These are phyloP conservation scores for Pleurotus sapidus DNA, from an alignment of 768 basidiomycete genomes.

Conservation along the genomic window DNA sequence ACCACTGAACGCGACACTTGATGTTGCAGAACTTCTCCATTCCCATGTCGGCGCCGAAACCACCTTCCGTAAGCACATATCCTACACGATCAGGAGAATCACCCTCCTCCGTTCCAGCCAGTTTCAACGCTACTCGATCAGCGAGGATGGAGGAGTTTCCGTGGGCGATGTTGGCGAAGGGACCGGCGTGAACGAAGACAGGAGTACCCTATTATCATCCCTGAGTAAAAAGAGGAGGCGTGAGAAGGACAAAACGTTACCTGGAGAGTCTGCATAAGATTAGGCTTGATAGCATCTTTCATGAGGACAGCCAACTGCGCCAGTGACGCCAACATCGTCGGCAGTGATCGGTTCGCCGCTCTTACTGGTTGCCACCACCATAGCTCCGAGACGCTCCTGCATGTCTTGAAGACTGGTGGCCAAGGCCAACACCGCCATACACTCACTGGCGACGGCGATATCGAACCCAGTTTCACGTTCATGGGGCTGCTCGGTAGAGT, in stretches of 20 bases:
- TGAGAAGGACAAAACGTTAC: slow-evolving; percentile 22
- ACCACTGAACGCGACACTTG: slow-evolving; percentile 93
- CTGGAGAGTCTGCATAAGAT: slow-evolving; percentile 97
- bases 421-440: slow-evolving; percentile 96
- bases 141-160: slow-evolving; percentile 98
- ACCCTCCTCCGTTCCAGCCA: slow-evolving; percentile 92
- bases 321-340: slow-evolving; percentile 93
- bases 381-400: slow-evolving; percentile 87
- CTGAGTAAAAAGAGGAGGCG: background rate
- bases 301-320: slow-evolving; percentile 94
- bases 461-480: slow-evolving; percentile 92
- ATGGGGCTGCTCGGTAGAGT: slow-evolving; percentile 84
- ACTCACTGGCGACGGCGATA: slow-evolving; percentile 95
- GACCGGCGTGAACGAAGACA: slow-evolving; percentile 98
- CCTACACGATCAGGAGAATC: slow-evolving; percentile 79
- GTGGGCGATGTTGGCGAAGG: slow-evolving; percentile 99
- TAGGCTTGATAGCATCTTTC: slow-evolving; percentile 99
- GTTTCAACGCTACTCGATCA: slow-evolving; percentile 95
- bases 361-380: slow-evolving; percentile 96
- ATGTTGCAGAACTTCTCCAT: slow-evolving; percentile 99
- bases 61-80: slow-evolving; percentile 97
- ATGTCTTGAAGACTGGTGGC: slow-evolving; percentile 88
- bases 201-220: slow-evolving; percentile 73
- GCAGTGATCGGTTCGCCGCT: slow-evolving; percentile 90
- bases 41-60: slow-evolving; percentile 98